Base-by-base conservation (phyloP, 768 basidiomycete species). In the Solioccasus polychromus region DNA sequence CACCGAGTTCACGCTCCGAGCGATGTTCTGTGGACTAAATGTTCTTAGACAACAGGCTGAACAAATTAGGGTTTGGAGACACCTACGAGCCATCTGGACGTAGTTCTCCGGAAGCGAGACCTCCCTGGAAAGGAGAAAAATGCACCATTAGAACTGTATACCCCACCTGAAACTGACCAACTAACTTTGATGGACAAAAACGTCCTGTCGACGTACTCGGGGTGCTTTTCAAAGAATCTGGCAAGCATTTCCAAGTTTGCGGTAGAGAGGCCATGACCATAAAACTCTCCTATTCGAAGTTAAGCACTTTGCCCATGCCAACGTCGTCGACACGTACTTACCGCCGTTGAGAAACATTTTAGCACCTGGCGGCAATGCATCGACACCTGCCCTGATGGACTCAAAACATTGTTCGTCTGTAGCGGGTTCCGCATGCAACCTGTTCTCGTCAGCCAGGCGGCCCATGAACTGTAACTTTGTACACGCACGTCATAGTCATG, bases 381-480 rank as follows among this genome's bases (percentile, higher is more conserved):
- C 68, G 46, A 78, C 54, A 5, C 72, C 73, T 10, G 72, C 73
- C 58, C 77, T 79, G 67, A 86, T 83, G 2, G 79, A 68, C 18
- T 74, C 77, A 48, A 87, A 84, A 8, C 76, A 76, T 26, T 78
- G 71, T 42, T 80, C 80, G 45, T 86, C 82, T 2, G 78, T 64
- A 29, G 73, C 62, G 9, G 71, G 68, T 54, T 73, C 80, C 73
- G 77, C 19, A 68, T 69, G 47, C 1, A 35, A 15, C 35, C 3
- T 14, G 5, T 19, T 29, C 5, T n/a, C 48, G 8, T 17, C 15
- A 1, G 34, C 29, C 15, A 5, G 19, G 39, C 26, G 23, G 30
- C 15, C 12, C n/a, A n/a, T n/a, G n/a, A n/a, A n/a, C n/a, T n/a
- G n/a, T n/a, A n/a, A n/a, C n/a, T n/a, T n/a, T n/a, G n/a, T n/a